These are phyloP conservation scores for Aegle marmelos DNA, from an alignment of 345 rosid species.

Conservation along the genomic window DNA sequence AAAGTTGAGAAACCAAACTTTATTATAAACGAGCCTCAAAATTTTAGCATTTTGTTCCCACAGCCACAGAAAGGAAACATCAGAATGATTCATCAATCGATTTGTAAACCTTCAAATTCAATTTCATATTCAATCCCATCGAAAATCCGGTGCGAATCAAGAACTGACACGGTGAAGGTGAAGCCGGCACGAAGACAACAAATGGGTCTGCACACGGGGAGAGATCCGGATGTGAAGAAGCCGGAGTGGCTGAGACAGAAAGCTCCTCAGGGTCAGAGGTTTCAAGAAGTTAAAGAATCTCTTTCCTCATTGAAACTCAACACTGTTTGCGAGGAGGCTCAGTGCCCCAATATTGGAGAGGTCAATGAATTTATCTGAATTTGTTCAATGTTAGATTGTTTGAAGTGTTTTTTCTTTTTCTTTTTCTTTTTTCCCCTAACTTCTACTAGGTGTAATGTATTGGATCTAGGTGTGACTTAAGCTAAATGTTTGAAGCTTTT, in stretches of 20 bases:
- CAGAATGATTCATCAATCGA: conserved; percentile 35
- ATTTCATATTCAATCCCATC: conserved; percentile 40
- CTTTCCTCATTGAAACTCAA: conserved; percentile 74
- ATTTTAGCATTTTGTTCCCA: neutral
- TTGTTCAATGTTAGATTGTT: neutral
- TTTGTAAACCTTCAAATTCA: conserved; percentile 50
- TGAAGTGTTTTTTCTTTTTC: neutral
- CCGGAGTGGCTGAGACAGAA: conserved; percentile 90
- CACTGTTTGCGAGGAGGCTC: conserved; percentile 97
- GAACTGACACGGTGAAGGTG: neutral
- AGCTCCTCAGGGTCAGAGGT: conserved; percentile 85
- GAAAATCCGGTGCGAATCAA: conserved; percentile 45
- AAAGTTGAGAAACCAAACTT: neutral
- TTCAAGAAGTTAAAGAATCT: conserved; percentile 69
- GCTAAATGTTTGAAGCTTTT: neutral
- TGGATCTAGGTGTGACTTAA: neutral
- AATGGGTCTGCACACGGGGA: conserved; percentile 72
- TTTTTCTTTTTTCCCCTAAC: neutral
- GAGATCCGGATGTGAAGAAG: conserved; percentile 82
- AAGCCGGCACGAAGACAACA: conserved; percentile 11
- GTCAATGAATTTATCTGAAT: conserved; percentile 22
- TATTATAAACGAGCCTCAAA: neutral
- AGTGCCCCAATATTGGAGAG: conserved; percentile 97
- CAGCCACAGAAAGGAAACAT: neutral
- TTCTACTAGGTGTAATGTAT: neutral